phyloP scores from a whole-genome alignment of 192 early-diverging fungal genomes.

The Backusella tarrabulga region DNA sequence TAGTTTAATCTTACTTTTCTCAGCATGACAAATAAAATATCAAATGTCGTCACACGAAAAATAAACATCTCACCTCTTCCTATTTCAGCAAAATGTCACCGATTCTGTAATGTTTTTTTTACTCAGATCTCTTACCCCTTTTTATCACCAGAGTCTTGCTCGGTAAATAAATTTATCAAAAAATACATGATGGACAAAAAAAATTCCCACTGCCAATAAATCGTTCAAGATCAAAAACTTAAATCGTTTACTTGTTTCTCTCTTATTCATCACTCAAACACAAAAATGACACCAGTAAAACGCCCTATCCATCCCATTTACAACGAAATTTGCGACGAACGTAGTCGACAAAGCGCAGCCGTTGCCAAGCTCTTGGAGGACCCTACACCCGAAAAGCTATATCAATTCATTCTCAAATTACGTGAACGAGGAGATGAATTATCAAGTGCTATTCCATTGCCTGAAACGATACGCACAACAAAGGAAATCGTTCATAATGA shows the following conservation, averaged over 20 bases:
- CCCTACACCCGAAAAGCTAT: background rate
- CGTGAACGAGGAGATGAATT: background rate
- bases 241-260: background rate
- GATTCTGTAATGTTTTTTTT: background rate
- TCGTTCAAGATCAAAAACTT: background rate
- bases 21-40: slow-evolving; percentile 1
- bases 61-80: background rate
- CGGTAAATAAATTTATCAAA: background rate
- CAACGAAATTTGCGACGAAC: slow-evolving; percentile 3
- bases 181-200: no score
- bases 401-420: background rate
- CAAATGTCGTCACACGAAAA: background rate
- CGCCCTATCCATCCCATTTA: slow-evolving; percentile 3
- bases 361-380: background rate
- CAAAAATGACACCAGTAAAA: background rate
- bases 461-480: background rate
- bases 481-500: background rate
- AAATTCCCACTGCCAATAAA: background rate
- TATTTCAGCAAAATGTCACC: background rate
- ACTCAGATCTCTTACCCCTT: background rate
- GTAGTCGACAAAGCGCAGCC: background rate
- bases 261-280: background rate
- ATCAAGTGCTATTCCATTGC: background rate
- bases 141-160: background rate
- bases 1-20: background rate